Evolutionary conservation across 805 yeast species (phyloP).

Genomic region (Monosporozyma aquatica): DNA sequence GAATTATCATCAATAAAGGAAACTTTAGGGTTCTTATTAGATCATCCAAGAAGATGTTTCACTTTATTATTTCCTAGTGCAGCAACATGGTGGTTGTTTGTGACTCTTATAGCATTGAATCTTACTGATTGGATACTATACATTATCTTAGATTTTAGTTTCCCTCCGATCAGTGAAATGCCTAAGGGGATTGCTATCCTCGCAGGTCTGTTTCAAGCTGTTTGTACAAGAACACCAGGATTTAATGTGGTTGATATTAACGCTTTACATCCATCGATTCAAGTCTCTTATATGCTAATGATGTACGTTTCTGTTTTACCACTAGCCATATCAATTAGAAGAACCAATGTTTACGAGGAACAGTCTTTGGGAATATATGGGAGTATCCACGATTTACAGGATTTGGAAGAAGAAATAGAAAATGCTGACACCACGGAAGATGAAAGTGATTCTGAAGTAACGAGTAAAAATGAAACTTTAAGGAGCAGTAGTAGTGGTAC

Average conservation of each 20-base stretch:
- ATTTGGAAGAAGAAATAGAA: background rate
- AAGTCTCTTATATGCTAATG: constrained; percentile 88
- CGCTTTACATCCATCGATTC: constrained; percentile 75
- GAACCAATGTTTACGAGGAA: constrained; percentile 95
- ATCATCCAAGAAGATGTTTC: constrained; percentile 94
- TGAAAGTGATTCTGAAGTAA: constrained; percentile 15
- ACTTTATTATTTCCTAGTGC: constrained; percentile 82
- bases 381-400: background rate
- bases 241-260: constrained; percentile 62
- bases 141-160: constrained; percentile 61
- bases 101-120: constrained; percentile 63
- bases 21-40: constrained; percentile 72
- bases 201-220: constrained; percentile 82
- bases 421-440: constrained; percentile 7
- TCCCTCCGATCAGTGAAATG: constrained; percentile 39
- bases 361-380: constrained; percentile 81
- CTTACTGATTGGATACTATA: constrained; percentile 70
- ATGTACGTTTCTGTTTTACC: constrained; percentile 97
- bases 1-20: constrained; percentile 57
- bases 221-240: constrained; percentile 91
- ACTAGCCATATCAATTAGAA: constrained; percentile 86
- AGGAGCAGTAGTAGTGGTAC: background rate
- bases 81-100: constrained; percentile 90
- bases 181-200: constrained; percentile 60
- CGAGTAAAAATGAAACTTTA: background rate